Evolutionary conservation across 805 yeast genomes (phyloP).

Genomic region (Cyberlindnera petersonii): DNA sequence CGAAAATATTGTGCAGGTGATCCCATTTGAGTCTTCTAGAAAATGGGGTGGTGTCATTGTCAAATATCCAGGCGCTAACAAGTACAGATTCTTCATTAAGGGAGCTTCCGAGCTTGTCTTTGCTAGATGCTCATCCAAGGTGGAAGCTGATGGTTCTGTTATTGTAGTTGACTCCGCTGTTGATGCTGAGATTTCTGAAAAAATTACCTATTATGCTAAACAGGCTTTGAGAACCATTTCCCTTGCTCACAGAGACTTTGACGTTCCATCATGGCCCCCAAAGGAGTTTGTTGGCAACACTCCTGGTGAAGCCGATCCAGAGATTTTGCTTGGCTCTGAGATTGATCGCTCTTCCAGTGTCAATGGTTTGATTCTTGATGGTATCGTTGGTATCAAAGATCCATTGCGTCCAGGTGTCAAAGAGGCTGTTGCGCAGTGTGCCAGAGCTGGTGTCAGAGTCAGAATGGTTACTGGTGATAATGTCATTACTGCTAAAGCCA

Average conservation of each 20-base stretch:
- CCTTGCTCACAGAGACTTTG: conserved; percentile 75
- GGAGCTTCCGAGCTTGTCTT: conserved; percentile 94
- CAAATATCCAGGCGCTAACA: conserved; percentile 35
- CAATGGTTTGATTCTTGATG: conserved; percentile 52
- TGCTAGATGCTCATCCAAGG: conserved; percentile 47
- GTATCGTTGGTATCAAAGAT: conserved; percentile 90
- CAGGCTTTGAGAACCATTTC: conserved; percentile 85
- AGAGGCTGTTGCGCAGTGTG: conserved; percentile 84
- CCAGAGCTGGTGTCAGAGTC: conserved; percentile 87
- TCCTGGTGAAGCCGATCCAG: conserved; percentile 41
- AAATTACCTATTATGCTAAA: conserved; percentile 60
- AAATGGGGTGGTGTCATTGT: conserved; percentile 89
- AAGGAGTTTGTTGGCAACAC: conserved; percentile 34
- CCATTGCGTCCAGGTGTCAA: conserved; percentile 88
- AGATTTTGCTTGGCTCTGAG: conserved; percentile 35
- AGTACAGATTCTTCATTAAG: conserved; percentile 65
- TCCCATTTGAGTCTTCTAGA: conserved; percentile 89
- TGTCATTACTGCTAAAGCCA: conserved; percentile 84
- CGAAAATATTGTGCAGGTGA: conserved; percentile 54
- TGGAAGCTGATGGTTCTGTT: conserved; percentile 29
- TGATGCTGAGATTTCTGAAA: conserved; percentile 32
- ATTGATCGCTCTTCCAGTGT: conserved; percentile 22
- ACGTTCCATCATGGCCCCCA: conserved; percentile 64
- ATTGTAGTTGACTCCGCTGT: conserved; percentile 25
- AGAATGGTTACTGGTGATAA: conserved; percentile 99